These are phyloP conservation scores for Chrysoporthe cubensis DNA, from an alignment of 2,329 filamentous ascomycete genomes.

Conservation along the genomic window DNA sequence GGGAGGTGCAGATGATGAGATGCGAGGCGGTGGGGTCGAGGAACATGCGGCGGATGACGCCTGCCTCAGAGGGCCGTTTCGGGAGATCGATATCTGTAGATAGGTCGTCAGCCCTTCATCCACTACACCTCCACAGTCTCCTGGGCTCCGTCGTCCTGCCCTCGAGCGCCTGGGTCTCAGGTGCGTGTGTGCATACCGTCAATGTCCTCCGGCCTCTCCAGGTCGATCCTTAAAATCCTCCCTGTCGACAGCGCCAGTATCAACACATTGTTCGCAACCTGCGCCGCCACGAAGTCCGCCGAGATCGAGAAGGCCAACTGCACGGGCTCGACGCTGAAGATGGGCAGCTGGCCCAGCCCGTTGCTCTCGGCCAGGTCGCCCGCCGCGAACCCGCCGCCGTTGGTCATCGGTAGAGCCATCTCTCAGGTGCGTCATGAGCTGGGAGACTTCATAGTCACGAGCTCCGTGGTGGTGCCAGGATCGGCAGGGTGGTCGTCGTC, in stretches of 20 bases:
- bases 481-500: neutral
- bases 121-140: neutral
- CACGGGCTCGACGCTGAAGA: constrained; percentile 93
- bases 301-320: constrained; percentile 93
- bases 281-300: constrained; percentile 92
- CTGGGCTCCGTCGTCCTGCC: neutral
- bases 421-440: constrained; percentile 23
- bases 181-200: constrained; percentile 63
- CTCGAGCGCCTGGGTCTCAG: neutral
- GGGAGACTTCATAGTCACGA: constrained; percentile 26
- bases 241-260: constrained; percentile 90
- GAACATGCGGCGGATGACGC: constrained; percentile 93
- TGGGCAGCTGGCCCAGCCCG: constrained; percentile 65
- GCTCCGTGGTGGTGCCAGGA: constrained; percentile 1
- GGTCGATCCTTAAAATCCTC: constrained; percentile 89
- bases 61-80: constrained; percentile 87
- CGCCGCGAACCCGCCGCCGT: constrained; percentile 67
- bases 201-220: constrained; percentile 92
- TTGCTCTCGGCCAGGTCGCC: constrained; percentile 59
- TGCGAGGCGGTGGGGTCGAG: constrained; percentile 96
- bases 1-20: constrained; percentile 85
- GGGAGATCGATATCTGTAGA: constrained; percentile 88
- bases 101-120: neutral
- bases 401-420: constrained; percentile 73
- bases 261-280: constrained; percentile 96